phyloP scores from a whole-genome alignment of 495 filamentous ascomycete species.

The Xylaria sp. region DNA sequence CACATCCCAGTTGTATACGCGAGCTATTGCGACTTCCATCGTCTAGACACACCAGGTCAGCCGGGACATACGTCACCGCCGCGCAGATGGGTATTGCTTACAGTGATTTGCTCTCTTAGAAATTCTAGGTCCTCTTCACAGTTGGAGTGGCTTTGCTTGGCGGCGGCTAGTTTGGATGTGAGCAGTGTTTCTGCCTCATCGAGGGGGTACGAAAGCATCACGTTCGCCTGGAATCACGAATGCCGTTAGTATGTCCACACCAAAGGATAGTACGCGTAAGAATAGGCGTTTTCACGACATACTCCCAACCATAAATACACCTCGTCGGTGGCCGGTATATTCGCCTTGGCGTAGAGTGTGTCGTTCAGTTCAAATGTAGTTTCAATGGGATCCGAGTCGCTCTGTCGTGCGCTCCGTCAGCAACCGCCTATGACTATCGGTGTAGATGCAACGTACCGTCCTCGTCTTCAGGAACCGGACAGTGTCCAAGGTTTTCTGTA shows the following conservation, averaged over 20 bases:
- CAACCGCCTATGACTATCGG: not conserved
- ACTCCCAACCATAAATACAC: constrained; percentile 96
- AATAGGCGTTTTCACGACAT: constrained; percentile 37
- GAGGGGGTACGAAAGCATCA: constrained; percentile 95
- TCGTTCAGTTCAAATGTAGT: constrained; percentile 97
- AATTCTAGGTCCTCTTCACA: constrained; percentile 98
- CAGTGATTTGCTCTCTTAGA: constrained; percentile 94
- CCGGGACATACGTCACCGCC: not conserved
- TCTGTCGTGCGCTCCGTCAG: constrained; percentile 37
- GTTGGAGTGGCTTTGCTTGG: constrained; percentile 76
- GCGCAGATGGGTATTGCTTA: constrained; percentile 43
- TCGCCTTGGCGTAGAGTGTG: constrained; percentile 89
- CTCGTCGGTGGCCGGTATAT: constrained; percentile 82
- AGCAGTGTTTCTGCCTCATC: constrained; percentile 84
- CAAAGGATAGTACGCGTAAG: not conserved
- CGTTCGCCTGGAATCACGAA: constrained; percentile 72
- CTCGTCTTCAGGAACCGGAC: constrained; percentile 80
- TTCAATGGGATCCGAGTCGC: constrained; percentile 71
- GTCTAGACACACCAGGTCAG: constrained; percentile 65
- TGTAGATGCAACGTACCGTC: constrained; percentile 55
- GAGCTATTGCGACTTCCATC: constrained; percentile 91
- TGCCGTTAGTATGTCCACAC: constrained; percentile 21
- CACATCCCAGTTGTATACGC: constrained; percentile 99
- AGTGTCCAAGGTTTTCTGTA: constrained; percentile 95
- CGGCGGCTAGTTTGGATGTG: constrained; percentile 76